Evolutionary conservation across 192 early-diverging fungal genomes (phyloP), one percentile per base, ranked within the genome.

Genomic region (Entomortierella lignicola): DNA sequence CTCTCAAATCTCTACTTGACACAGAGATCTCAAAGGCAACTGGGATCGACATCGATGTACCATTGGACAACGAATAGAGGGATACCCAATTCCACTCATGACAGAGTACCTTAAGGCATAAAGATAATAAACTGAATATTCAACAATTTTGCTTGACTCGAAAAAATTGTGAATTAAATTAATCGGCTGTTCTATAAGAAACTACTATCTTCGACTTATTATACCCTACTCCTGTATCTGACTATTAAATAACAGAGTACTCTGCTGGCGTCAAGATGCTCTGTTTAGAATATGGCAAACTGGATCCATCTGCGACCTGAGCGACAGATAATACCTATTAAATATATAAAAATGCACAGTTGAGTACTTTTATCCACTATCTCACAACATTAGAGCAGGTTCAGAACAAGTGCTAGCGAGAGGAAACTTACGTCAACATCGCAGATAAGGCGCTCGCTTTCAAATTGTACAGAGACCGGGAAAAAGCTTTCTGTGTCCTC

Each of bases 391-490:
- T n/a, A n/a, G n/a, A n/a, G n/a, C n/a, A n/a, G n/a, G n/a, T n/a
- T n/a, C n/a, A n/a, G n/a, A n/a, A n/a, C n/a, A 7, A 51, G 2
- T 25, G 39, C 8, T 25, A 13, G 26, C 0, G 86, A 67, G 12
- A 41, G 43, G 1, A 21, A 21, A 52, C 85, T 74, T 54, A 90
- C 84, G n/a, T 91, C 89, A 59, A 98, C 87, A 65, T 90, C 91
- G 72, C 91, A 96, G 72, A 94, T 89, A 17, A 93, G 80, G 65
- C 83, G 86, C 32, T 85, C 87, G 74, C 88, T 89, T 2, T 86
- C 80, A 74, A 99, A 98, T 26, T 90, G 85, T 13, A 95, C 93
- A 25, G 83, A 63, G 23, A 97, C 94, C 8, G 96, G 96, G 92
- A 94, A 98, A 84, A 96, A 95, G 7, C 75, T 88, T 39, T 88